phyloP scores from a whole-genome alignment of 75 land plant species.

The Sequoia sempervirens region DNA sequence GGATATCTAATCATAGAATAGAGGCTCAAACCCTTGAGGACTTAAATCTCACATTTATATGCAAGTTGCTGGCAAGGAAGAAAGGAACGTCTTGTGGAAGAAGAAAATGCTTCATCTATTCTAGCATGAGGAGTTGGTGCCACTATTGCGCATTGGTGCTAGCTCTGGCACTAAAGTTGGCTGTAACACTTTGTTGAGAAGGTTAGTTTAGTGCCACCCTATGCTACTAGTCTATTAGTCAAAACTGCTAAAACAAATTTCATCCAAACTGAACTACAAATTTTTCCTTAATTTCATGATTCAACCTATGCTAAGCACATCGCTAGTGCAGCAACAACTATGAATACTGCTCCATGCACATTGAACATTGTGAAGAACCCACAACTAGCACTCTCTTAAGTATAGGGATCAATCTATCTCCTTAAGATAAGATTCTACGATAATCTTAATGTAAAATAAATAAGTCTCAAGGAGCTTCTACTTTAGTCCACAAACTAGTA shows the following conservation, averaged over 20 bases:
- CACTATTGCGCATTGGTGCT: neutral
- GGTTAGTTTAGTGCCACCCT: no score
- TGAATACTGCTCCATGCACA: neutral
- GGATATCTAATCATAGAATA: neutral
- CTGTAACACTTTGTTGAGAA: no score
- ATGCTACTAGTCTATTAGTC: neutral
- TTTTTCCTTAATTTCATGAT: neutral
- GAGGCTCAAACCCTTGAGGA: neutral
- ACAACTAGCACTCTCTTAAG: neutral
- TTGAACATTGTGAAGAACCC: neutral
- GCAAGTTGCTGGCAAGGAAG: neutral
- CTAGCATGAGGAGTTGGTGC: neutral
- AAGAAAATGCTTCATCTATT: no score
- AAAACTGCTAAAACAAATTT: neutral
- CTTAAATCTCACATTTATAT: no score
- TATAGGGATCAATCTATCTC: neutral
- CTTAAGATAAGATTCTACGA: neutral
- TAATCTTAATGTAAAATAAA: neutral
- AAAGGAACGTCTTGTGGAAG: neutral
- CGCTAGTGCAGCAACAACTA: neutral
- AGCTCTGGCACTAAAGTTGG: neutral
- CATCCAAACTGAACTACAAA: neutral
- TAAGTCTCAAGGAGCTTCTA: neutral
- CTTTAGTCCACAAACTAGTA: neutral
- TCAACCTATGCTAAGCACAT: neutral